phyloP scores from a whole-genome alignment of 257 asterid genomes.

The Agastache rugosa region DNA sequence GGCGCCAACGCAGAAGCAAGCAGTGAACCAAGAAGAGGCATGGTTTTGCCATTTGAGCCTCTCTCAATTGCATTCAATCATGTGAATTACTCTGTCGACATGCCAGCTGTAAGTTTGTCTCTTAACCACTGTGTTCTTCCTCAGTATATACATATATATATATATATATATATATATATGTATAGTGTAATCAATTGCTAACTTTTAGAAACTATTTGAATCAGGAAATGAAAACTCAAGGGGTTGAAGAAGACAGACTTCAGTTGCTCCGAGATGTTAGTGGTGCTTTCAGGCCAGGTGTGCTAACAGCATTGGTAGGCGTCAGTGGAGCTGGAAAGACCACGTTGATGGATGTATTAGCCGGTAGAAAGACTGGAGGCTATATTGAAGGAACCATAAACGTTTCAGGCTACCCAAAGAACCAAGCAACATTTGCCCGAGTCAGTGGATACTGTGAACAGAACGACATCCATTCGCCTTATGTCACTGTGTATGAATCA shows the following conservation, averaged over 20 bases:
- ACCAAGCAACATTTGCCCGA: slow-evolving; percentile 84
- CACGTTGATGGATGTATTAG: slow-evolving; percentile 89
- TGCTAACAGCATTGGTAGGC: slow-evolving; percentile 82
- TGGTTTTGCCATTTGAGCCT: slow-evolving; percentile 81
- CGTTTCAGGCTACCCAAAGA: slow-evolving; percentile 78
- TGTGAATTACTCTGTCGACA: slow-evolving; percentile 76
- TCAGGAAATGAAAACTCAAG: slow-evolving; percentile 86
- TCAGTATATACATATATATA: too few species aligned
- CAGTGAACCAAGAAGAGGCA: slow-evolving; percentile 58
- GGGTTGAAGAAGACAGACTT: slow-evolving; percentile 62
- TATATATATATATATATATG: too few species aligned
- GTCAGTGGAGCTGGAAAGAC: slow-evolving; percentile 98
- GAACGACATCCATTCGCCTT: slow-evolving; percentile 87
- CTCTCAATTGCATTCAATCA: slow-evolving; percentile 80
- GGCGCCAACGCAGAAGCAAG: neutral
- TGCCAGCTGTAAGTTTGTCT: slow-evolving; percentile 75
- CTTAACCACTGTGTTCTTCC: neutral
- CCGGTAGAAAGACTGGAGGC: slow-evolving; percentile 92
- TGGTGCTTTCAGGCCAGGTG: slow-evolving; percentile 85
- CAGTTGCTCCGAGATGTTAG: slow-evolving; percentile 76
- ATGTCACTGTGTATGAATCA: slow-evolving; percentile 81
- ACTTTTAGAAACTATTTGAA: slow-evolving; percentile 21
- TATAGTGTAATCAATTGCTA: neutral
- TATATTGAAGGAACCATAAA: slow-evolving; percentile 76
- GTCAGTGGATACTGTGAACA: slow-evolving; percentile 92